Base-by-base conservation (phyloP, 805 yeast species). In the Metahyphopichia silvanorum region DNA sequence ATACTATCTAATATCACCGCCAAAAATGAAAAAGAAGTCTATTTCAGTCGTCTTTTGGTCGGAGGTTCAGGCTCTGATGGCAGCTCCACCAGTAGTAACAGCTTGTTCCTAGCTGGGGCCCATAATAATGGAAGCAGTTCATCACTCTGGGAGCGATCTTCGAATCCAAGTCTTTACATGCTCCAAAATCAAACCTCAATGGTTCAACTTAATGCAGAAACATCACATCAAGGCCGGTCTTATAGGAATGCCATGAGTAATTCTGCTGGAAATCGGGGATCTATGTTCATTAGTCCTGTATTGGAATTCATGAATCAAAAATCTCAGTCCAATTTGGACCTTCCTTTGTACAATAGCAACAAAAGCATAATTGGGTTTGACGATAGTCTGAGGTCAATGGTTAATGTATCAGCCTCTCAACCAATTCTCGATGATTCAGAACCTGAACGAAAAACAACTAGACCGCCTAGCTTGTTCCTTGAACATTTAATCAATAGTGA, bases 261-360 rank as follows among this genome's bases (percentile, higher is more conserved):
- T 20, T 19, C 21, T 8, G 36, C 38, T 21, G 40, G 38, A 26
- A 51, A 60, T 14, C 48, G 77, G 38, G 53, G 56, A 8, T 71
- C 78, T 4, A 58, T 75, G 71, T 73, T 71, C 37, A 60, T 75
- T 13, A 72, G 78, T 16, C 81, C 81, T 2, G 72, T 76, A 4
- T 63, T 64, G 38, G 58, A 70, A 35, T 42, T 69, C 25, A 53
- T 55, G 53, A 36, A 29, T 20, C 22, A 31, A 5, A 38, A 30
- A 29, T 30, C 35, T 13, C 22, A 21, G 16, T 40, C 47, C 5
- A 44, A 43, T 21, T 29, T 38, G 11, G 43, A 38, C 13, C 39
- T 45, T 21, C 53, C 53, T 2, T 25, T 43, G 15, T 35, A 42
- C 21, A 47, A 45, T 26, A 37, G 32, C 14, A 4, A 27, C 22